These are phyloP conservation scores for Backusella macrospora DNA, from an alignment of 192 early-diverging fungal species.

Conservation along the genomic window DNA sequence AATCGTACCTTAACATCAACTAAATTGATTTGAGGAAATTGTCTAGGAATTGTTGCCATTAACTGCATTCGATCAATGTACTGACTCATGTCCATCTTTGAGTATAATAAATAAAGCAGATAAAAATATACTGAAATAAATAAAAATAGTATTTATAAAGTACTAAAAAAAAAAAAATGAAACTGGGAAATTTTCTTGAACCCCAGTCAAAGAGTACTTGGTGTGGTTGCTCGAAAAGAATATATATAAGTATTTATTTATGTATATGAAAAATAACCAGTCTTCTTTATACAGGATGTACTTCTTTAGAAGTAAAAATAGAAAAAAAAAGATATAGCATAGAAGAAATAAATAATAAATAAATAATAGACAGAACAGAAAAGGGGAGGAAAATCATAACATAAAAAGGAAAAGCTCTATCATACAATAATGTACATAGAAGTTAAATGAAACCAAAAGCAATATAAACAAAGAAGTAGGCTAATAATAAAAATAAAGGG, in stretches of 20 bases:
- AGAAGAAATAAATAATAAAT: neutral
- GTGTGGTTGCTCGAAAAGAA: neutral
- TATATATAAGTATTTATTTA: neutral
- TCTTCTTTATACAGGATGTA: slow-evolving; percentile 2
- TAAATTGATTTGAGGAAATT: slow-evolving; percentile 25
- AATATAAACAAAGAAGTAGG: neutral
- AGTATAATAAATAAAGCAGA: neutral
- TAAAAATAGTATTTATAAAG: slow-evolving; percentile 6
- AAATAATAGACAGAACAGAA: neutral
- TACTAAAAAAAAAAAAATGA: slow-evolving; percentile 13
- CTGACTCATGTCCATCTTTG: neutral
- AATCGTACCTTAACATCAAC: slow-evolving; percentile 33
- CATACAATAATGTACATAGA: neutral
- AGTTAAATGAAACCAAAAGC: slow-evolving; percentile 4
- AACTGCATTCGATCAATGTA: slow-evolving; percentile 33
- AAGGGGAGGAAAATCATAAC: neutral
- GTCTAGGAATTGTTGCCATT: slow-evolving; percentile 35
- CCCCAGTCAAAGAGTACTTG: neutral
- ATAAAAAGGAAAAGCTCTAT: neutral
- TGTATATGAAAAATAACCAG: neutral
- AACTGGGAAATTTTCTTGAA: neutral
- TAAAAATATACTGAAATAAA: neutral
- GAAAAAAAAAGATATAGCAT: slow-evolving; percentile 1
- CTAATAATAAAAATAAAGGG: slow-evolving; percentile 2
- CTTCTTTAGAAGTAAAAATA: neutral